A percentile compares a stretch with the other conserved stretches of the same genome.
Evolutionary conservation across 1,139 yeast genomes (phyloP).

Genomic region (Tardiomyces digboiensis): DNA sequence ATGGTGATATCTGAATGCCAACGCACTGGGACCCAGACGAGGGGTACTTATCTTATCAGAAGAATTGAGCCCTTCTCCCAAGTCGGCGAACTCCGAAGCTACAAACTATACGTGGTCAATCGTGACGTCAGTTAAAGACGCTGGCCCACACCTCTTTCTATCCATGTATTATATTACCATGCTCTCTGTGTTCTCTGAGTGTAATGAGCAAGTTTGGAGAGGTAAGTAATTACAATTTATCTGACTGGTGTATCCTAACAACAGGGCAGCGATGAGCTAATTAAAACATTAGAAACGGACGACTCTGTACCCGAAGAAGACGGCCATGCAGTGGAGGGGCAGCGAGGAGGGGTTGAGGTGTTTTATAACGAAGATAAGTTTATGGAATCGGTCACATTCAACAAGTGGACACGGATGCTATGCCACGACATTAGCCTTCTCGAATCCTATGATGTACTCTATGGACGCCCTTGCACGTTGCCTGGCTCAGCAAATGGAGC

Average conservation of each 20-base stretch:
- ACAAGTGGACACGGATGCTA: conserved; percentile 16
- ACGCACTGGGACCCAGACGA: neutral
- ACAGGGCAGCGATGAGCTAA: too few relatives aligned
- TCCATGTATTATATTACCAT: too few relatives aligned
- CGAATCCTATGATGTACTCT: conserved; percentile 7
- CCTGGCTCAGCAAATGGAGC: conserved; percentile 3
- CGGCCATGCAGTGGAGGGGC: too few relatives aligned
- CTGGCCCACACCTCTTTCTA: too few relatives aligned
- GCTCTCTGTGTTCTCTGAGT: too few relatives aligned
- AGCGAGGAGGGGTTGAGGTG: neutral
- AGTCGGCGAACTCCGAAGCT: neutral
- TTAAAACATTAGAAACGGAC: too few relatives aligned
- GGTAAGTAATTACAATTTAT: too few relatives aligned
- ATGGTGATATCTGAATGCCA: neutral
- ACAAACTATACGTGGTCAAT: too few relatives aligned
- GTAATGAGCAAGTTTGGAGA: too few relatives aligned
- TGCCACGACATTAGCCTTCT: conserved; percentile 11
- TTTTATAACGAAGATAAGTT: conserved; percentile 10
- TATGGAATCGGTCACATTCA: conserved; percentile 10
- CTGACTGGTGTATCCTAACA: too few relatives aligned
- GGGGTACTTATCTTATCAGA: neutral
- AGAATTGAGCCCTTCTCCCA: neutral
- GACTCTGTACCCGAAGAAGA: too few relatives aligned
- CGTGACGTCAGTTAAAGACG: too few relatives aligned
- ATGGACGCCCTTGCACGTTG: conserved; percentile 2